A percentile compares a stretch with the other conserved stretches of the same genome.
phyloP scores from a whole-genome alignment of 192 early-diverging fungal genomes.

The Obelidium mucronatum region DNA sequence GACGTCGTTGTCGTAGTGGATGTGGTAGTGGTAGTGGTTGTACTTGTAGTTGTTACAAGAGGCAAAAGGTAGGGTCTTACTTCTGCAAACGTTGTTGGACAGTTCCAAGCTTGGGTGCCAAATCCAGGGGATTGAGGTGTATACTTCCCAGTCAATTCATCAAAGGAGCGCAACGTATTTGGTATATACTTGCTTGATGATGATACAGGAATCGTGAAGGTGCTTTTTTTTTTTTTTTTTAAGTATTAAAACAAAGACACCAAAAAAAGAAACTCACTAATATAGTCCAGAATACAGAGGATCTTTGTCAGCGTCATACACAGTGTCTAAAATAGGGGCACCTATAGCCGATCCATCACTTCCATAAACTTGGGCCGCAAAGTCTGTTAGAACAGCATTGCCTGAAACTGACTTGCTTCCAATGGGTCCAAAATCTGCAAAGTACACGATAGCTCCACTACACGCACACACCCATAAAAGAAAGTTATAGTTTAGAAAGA shows the following conservation, averaged over 20 bases:
- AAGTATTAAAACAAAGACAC: too few species aligned
- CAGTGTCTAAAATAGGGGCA: background rate
- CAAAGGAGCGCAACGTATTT: conserved; percentile 13
- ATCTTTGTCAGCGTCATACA: background rate
- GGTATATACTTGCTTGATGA: background rate
- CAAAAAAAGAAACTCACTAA: background rate
- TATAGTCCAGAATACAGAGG: conserved; percentile 10
- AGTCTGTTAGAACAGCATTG: background rate
- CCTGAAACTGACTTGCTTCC: background rate
- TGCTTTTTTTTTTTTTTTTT: background rate
- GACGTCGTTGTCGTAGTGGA: too few species aligned
- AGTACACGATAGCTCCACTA: background rate
- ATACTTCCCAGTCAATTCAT: conserved; percentile 6
- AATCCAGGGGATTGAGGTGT: conserved; percentile 1
- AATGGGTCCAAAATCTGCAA: conserved; percentile 17
- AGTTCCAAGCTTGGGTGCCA: conserved; percentile 9
- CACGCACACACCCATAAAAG: too few species aligned
- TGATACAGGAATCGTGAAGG: background rate
- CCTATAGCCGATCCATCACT: background rate
- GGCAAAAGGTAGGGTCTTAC: too few species aligned
- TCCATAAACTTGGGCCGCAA: background rate
- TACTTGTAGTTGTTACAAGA: too few species aligned
- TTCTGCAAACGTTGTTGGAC: too few species aligned
- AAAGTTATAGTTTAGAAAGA: background rate
- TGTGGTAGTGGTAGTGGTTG: too few species aligned